Percentiles rank a stretch among this genome's conserved stretches.
Conservation (phyloP, 106 monocot genomes). For the Dioscorea alata region DNA sequence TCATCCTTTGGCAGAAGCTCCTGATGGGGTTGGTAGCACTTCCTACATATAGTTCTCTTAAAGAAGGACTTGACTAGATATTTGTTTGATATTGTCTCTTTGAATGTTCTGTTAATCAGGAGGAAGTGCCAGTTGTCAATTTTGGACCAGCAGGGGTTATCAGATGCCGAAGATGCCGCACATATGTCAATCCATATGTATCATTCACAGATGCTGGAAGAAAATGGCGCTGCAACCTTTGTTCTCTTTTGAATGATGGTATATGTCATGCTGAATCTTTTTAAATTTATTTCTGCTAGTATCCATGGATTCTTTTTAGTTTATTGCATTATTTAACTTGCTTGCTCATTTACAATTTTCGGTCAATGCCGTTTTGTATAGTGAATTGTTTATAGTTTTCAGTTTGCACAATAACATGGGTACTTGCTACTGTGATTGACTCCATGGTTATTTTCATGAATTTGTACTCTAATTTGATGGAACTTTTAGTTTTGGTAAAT, state of each 20-base stretch:
- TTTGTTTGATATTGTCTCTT: neutral
- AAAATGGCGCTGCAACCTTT: conserved; percentile 99
- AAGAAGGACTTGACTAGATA: neutral
- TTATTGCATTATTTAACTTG: too few species aligned
- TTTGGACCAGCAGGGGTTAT: conserved; percentile 89
- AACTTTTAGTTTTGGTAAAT: too few species aligned
- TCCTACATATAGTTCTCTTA: neutral
- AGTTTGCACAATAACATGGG: too few species aligned
- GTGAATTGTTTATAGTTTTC: too few species aligned
- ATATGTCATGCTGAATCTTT: neutral
- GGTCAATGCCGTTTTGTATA: too few species aligned
- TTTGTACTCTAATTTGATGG: too few species aligned
- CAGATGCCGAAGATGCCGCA: too few species aligned
- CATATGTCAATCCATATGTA: conserved; percentile 89
- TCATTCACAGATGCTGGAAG: conserved; percentile 90
- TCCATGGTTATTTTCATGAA: too few species aligned
- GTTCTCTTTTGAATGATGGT: conserved; percentile 97
- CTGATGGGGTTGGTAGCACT: conserved; percentile 68
- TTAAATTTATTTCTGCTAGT: neutral
- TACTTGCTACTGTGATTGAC: too few species aligned
- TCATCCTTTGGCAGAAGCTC: conserved; percentile 84
- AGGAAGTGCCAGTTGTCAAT: conserved; percentile 92
- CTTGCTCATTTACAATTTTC: too few species aligned
- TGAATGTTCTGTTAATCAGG: conserved; percentile 34
- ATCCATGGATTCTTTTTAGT: neutral